Evolutionary conservation across 352 stramenopile species (phyloP), one percentile per base, ranked within the genome.

Genomic region (Thalassiosira mediterranea): DNA sequence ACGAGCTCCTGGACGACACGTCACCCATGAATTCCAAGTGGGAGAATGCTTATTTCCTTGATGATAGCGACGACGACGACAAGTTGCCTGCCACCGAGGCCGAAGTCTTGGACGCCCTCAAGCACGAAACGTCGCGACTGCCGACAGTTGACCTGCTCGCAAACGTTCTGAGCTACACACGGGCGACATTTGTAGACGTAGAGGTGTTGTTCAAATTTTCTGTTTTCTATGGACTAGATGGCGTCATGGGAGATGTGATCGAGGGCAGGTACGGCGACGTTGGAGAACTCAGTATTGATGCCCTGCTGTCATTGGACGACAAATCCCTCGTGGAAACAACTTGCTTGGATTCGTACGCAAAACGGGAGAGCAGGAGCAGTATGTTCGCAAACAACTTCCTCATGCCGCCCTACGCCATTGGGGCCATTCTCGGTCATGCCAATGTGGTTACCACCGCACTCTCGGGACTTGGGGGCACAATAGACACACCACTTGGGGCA

Each of bases 221-320:
- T 34, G 26, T 46, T 4, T 25, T 61, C 17, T 61, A 61, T 61
- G 52, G 52, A 13, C n/a, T 61, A 21, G 52, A 61, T 61, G 52
- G 52, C 17, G 31, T 44, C 2, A 61, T 61, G 28, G 28, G 31
- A 46, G 52, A 61, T 46, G 10, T 61, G 3, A 13, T 61, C 15
- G 1, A 47, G 28, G 52, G 52, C 4, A 42, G 31, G 26, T 61
- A 61, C 47, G 52, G 26, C 19, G 28, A 61, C 19, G 11, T 32
- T 15, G 5, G 17, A 3, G 52, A 61, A n/a, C 31, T 53, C 28
- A 53, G 21, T n/a, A 53, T 53, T 53, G 46, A 53, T 25, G 31
- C 46, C 28, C 46, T 53, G 15, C 31, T 53, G 46, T 21, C 28
- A 53, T 53, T 53, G 46, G 31, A 25, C 31, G 46, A 53, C 21